These are phyloP conservation scores for Daldinia bambusicola DNA, from an alignment of 495 filamentous ascomycete genomes.

Conservation along the genomic window DNA sequence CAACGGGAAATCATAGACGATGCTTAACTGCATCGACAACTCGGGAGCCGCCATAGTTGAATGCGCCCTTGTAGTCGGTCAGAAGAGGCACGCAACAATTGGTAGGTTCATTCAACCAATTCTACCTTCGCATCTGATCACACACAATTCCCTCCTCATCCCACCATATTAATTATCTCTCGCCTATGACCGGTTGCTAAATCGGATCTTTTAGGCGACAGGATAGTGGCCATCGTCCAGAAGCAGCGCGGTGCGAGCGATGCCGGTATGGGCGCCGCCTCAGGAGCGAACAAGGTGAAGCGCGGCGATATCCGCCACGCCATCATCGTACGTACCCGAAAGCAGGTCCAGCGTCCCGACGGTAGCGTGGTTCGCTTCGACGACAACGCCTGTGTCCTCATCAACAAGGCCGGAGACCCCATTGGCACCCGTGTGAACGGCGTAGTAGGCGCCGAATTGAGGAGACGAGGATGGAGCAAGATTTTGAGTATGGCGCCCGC, in stretches of 20 bases:
- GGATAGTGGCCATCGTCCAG: conserved; percentile 97
- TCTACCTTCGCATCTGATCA: neutral
- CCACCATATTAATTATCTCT: neutral
- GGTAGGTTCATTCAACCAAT: conserved; percentile 65
- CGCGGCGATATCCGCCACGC: conserved; percentile 97
- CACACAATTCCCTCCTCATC: neutral
- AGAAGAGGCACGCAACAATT: conserved; percentile 89
- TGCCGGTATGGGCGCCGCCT: conserved; percentile 63
- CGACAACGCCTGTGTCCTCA: conserved; percentile 97
- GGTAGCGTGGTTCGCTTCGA: conserved; percentile 92
- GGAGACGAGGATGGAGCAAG: conserved; percentile 93
- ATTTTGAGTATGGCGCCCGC: conserved; percentile 95
- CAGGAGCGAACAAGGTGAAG: conserved; percentile 88
- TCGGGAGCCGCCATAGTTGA: conserved; percentile 98
- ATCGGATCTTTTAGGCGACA: conserved; percentile 75
- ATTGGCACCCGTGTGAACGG: conserved; percentile 93
- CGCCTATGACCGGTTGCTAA: conserved; percentile 10
- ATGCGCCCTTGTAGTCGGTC: conserved; percentile 89
- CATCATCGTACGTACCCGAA: conserved; percentile 89
- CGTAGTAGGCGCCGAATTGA: conserved; percentile 86
- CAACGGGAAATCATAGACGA: conserved; percentile 69
- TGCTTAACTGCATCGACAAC: conserved; percentile 99
- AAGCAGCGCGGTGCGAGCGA: conserved; percentile 78
- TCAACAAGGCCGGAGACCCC: conserved; percentile 97
- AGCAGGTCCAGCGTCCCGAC: conserved; percentile 86